phyloP scores from a whole-genome alignment of 2,329 filamentous ascomycete species.

The Beauveria sp. region DNA sequence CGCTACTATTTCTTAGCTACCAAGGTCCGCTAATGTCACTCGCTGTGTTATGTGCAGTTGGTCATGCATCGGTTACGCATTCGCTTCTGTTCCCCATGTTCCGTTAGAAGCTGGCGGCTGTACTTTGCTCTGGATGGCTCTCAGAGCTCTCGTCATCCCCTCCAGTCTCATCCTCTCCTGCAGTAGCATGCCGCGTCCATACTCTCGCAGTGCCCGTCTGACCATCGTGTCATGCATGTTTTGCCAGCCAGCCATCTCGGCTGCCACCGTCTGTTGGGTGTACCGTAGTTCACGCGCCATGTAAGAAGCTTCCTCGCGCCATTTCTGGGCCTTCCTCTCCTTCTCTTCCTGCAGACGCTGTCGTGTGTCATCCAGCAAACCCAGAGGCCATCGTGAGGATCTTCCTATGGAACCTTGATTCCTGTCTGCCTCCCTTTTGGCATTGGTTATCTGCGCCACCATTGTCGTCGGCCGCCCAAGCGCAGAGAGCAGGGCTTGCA shows the following conservation, averaged over 20 bases:
- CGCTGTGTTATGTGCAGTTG: background rate
- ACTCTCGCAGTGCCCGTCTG: constrained; percentile 62
- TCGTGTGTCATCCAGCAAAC: constrained; percentile 79
- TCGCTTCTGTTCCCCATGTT: background rate
- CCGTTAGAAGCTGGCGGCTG: background rate
- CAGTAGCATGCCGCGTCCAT: constrained; percentile 72
- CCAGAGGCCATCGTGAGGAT: constrained; percentile 71
- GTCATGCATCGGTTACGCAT: background rate
- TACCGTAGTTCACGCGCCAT: constrained; percentile 79
- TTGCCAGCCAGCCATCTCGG: constrained; percentile 89
- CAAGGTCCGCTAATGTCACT: background rate
- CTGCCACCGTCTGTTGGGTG: constrained; percentile 87
- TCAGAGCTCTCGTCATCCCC: constrained; percentile 70
- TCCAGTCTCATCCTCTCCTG: constrained; percentile 72
- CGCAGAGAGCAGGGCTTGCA: constrained; percentile 70
- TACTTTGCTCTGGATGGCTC: constrained; percentile 40
- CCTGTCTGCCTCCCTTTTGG: constrained; percentile 70
- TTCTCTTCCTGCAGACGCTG: constrained; percentile 76
- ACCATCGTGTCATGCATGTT: constrained; percentile 77
- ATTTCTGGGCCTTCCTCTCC: constrained; percentile 67
- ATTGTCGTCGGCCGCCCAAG: constrained; percentile 72
- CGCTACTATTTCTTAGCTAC: background rate
- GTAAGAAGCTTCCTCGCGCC: constrained; percentile 61
- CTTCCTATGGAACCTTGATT: constrained; percentile 67
- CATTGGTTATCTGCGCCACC: constrained; percentile 65